Base-by-base conservation (phyloP, 2,329 filamentous ascomycete species). In the Trichophyton rubrum region DNA sequence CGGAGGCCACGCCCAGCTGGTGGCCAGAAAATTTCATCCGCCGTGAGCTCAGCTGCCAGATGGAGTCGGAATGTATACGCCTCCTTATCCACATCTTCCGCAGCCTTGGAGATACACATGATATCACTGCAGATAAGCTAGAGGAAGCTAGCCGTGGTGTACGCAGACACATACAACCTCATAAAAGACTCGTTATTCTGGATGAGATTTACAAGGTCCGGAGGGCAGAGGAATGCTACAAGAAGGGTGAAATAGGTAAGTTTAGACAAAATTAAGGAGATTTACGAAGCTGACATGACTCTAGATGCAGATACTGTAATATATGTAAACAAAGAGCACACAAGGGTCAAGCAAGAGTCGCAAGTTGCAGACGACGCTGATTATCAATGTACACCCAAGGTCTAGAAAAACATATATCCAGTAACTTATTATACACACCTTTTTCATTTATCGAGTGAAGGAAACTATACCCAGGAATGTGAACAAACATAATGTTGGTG, bases 31-130 rank as follows among this genome's bases (percentile, higher is more conserved):
- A 17, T 0, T 74, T 78, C 49, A 73, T 72, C 47, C 77, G 79
- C 68, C 75, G 71, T 66, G 78, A 79, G 65, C 77, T 78, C 2
- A 77, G 79, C 59, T 77, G 79, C 66, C 65, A 78, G 24, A 69
- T 71, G 58, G 78, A 77, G 68, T 71, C 74, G 74, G 73, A 71
- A 57, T 69, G 73, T 3, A 67, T 75, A 60, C 67, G 68, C 30
- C 71, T 75, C 22, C 64, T 76, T 38, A 68, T 75, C 38, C 73
- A 76, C 63, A 74, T 76, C 24, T 66, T 76, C 17, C 72, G 73
- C 58, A 71, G 72, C 22, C 71, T 75, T 59, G 66, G 67, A n/a
- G 61, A 63, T 13, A 58, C n/a, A 20, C n/a, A 68, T 43, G 68
- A 68, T 17, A 70, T 75, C 24, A 74, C 72, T 2, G 66, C 73